Base-by-base conservation (phyloP, 2,329 filamentous ascomycete species). In the Pyrenophora graminea region DNA sequence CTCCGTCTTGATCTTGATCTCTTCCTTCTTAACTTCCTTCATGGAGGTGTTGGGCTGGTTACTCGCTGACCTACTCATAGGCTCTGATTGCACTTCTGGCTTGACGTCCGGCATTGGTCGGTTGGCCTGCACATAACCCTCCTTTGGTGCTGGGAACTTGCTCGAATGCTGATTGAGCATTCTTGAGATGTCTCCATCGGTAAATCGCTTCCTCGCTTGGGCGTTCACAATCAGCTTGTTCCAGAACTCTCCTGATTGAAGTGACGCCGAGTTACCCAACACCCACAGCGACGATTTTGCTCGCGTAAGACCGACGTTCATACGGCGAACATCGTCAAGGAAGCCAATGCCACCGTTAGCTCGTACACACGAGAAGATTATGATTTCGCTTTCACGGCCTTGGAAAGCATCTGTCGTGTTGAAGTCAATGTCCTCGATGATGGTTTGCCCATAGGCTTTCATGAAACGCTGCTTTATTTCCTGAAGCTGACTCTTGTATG, bases 361-460 rank as follows among this genome's bases (percentile, higher is more conserved):
- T 77, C 94, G 87, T 55, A 99, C 94, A 73, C 95, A 99, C 34
- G 94, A 97, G 78, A 99, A 99, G 58, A 99, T 97, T 73, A 99
- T 97, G 57, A 99, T 88, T 69, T 99, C 94, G 67, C 91, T 94
- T 74, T 99, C 94, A 61, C 95, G 86, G 56, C 94, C 94, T 73
- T 99, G 91, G 73, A 97, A 99, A 15, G 94, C 95, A 76, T 99
- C 94, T 0, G 94, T 99, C 0, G 94, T 99, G 73, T 99, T 99
- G 82, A 99, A 99, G 61, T 99, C 95, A 59, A 99, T 88, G 17
- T 83, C 82, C 27, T 89, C 86, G 19, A 86, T 81, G 59, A 99
- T 91, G 0, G 73, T 75, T 3, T 89, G 84, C 31, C 93, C 91
- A 66, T 89, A 97, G 37, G 80, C 80, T 12, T 81, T 77, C 7